phyloP scores from a whole-genome alignment of 139 green algal species.

The Dunaliella sp. region DNA sequence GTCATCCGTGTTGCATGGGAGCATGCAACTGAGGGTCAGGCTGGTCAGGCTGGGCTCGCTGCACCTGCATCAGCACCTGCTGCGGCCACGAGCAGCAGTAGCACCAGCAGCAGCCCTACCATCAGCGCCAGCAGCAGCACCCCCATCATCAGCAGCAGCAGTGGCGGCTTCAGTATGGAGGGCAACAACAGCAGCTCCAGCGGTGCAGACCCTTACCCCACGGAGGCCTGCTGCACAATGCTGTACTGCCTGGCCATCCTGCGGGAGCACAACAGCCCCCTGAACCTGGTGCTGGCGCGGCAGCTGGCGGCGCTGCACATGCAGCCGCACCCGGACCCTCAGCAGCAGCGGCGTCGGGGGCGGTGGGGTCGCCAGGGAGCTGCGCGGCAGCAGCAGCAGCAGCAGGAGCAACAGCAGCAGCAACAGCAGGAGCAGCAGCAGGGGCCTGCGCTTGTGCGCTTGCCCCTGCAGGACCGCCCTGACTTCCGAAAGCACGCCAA shows the following conservation, averaged over 20 bases:
- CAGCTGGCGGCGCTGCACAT: conserved; percentile 19
- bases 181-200: neutral
- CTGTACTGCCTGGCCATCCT: conserved; percentile 34
- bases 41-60: neutral
- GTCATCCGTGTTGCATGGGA: conserved; percentile 2
- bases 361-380: no score
- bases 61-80: neutral
- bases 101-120: neutral
- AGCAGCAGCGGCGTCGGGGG: no score
- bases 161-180: no score
- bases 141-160: no score
- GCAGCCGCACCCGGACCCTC: neutral
- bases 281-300: conserved; percentile 14
- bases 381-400: neutral
- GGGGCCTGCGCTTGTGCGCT: neutral
- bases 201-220: neutral
- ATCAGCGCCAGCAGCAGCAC: neutral
- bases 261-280: conserved; percentile 25
- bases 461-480: neutral
- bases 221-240: conserved; percentile 14
- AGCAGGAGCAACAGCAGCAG: conserved; percentile 1
- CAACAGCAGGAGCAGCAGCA: neutral
- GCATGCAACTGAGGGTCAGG: neutral
- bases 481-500: neutral
- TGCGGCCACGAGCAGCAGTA: neutral